Evolutionary conservation across 768 basidiomycete genomes (phyloP).

Genomic region (Dacryopinax primogenitus): DNA sequence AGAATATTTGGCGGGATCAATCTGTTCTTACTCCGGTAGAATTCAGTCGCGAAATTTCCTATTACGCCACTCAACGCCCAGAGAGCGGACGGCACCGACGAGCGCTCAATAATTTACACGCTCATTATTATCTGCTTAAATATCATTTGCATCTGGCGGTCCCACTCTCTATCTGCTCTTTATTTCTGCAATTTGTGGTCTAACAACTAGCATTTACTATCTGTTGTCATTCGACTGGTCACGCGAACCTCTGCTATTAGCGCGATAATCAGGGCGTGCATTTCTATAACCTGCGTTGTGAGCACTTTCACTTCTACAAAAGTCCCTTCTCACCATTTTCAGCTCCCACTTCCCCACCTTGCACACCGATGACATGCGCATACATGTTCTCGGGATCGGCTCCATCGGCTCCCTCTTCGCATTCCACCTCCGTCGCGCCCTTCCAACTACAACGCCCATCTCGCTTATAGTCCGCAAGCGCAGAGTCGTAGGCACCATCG

Average conservation of each 20-base stretch:
- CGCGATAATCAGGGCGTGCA: constrained; percentile 12
- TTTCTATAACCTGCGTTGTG: constrained; percentile 16
- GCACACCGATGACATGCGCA: constrained; percentile 38
- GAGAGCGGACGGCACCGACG: background rate
- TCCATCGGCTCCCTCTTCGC: constrained; percentile 73
- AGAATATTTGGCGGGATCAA: constrained; percentile 1
- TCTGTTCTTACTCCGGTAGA: background rate
- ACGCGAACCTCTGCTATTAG: too few species aligned
- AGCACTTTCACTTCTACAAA: background rate
- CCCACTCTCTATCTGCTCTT: too few species aligned
- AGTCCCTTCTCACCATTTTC: background rate
- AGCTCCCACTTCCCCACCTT: background rate
- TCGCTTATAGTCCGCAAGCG: constrained; percentile 51
- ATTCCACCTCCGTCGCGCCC: constrained; percentile 55
- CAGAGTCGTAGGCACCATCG: background rate
- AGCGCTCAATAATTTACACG: background rate
- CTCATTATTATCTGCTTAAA: too few species aligned
- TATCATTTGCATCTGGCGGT: too few species aligned
- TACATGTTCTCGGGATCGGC: constrained; percentile 69
- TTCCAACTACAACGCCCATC: constrained; percentile 42
- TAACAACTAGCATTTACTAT: too few species aligned
- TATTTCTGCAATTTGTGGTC: too few species aligned
- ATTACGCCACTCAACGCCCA: background rate
- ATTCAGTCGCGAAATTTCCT: background rate
- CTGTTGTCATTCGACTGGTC: too few species aligned